A percentile compares a stretch with the other conserved stretches of the same genome.
Conservation (phyloP, 805 yeast genomes). For the Pichia thaimueangensis region DNA sequence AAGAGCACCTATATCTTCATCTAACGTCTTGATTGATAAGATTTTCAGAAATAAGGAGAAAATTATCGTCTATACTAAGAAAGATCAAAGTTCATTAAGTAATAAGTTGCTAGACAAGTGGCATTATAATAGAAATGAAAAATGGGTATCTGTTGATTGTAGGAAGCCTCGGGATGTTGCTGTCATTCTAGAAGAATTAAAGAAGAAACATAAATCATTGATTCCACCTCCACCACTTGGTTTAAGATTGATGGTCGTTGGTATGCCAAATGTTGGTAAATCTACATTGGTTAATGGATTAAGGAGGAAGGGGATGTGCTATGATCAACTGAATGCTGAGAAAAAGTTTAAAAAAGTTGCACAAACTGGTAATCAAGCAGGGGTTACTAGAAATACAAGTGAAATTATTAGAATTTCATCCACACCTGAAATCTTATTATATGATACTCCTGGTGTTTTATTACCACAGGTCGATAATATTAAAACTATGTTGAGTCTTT, state of each 20-base stretch:
- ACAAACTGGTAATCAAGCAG: conserved; percentile 79
- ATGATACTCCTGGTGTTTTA: conserved; percentile 93
- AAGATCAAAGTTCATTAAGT: conserved; percentile 51
- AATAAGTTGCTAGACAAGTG: conserved; percentile 35
- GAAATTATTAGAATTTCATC: conserved; percentile 60
- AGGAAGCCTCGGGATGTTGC: conserved; percentile 44
- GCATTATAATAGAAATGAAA: conserved; percentile 34
- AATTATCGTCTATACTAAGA: conserved; percentile 71
- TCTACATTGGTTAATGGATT: conserved; percentile 77
- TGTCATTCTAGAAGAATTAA: conserved; percentile 44
- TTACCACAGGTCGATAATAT: conserved; percentile 63
- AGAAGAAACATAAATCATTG: conserved; percentile 38
- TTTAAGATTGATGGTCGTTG: conserved; percentile 65
- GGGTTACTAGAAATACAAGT: conserved; percentile 77
- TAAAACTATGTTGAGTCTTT: conserved; percentile 67
- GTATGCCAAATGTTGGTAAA: conserved; percentile 98
- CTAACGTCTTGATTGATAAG: conserved; percentile 71
- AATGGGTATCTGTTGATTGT: conserved; percentile 53
- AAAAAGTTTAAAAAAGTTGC: conserved; percentile 57
- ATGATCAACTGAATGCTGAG: conserved; percentile 12
- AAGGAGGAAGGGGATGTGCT: conserved; percentile 34
- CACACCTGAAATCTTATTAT: conserved; percentile 59
- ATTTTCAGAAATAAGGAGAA: conserved; percentile 49
- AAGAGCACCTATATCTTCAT: conserved; percentile 80
- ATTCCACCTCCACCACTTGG: conserved; percentile 82